Conservation (phyloP, 2,329 filamentous ascomycete genomes). For the Beauveria scarabaeidicola region DNA sequence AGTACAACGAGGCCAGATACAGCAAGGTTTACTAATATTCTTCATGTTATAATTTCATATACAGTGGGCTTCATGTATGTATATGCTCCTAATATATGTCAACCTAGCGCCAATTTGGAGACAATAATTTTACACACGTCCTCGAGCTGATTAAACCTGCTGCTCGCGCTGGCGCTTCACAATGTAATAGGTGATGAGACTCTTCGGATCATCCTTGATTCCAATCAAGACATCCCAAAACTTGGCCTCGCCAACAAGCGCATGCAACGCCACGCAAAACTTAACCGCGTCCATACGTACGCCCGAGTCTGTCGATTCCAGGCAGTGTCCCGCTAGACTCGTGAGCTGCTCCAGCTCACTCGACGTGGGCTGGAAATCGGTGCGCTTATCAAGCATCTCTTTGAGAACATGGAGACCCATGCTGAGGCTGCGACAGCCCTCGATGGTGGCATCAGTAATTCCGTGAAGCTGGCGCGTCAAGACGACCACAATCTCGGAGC, state of each 20-base stretch:
- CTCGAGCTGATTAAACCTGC: background rate
- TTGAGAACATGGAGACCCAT: constrained; percentile 58
- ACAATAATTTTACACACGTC: background rate
- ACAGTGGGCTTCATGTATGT: background rate
- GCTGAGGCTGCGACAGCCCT: constrained; percentile 45
- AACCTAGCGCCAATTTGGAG: background rate
- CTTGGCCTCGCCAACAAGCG: constrained; percentile 45
- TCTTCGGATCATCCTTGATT: constrained; percentile 64
- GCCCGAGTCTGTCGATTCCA: constrained; percentile 52
- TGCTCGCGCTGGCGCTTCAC: constrained; percentile 57
- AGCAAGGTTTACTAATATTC: too few relatives aligned
- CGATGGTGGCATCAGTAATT: constrained; percentile 31
- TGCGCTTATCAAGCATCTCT: constrained; percentile 45
- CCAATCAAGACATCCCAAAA: constrained; percentile 63
- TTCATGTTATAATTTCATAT: background rate
- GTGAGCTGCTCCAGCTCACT: constrained; percentile 44
- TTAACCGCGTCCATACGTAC: constrained; percentile 70
- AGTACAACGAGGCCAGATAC: too few relatives aligned
- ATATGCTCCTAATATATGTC: background rate
- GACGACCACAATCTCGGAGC: constrained; percentile 49
- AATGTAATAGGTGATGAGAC: constrained; percentile 73
- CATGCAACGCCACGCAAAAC: constrained; percentile 65
- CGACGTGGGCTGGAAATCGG: constrained; percentile 41
- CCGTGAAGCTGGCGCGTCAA: constrained; percentile 40
- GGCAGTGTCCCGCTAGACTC: constrained; percentile 43